phyloP scores from a whole-genome alignment of 2,329 filamentous ascomycete species.

The Sphaerulina populicola region DNA sequence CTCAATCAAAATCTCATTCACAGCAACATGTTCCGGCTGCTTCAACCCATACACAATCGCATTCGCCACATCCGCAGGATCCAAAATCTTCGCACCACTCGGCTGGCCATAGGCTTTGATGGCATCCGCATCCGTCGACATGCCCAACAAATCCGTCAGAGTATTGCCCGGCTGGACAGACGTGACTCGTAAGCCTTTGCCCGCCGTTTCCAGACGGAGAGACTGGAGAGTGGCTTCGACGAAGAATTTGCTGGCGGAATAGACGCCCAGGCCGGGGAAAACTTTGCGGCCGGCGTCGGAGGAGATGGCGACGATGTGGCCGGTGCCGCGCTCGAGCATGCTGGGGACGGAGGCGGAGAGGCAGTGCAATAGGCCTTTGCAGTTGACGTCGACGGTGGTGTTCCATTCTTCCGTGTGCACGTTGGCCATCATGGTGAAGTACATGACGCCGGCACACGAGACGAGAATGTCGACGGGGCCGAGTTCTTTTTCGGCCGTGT shows the following conservation, averaged over 20 bases:
- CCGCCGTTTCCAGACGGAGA: slow-evolving; percentile 66
- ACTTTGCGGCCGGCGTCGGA: slow-evolving; percentile 75
- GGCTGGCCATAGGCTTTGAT: slow-evolving; percentile 71
- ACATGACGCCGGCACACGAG: slow-evolving; percentile 76
- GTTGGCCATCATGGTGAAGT: slow-evolving; percentile 81
- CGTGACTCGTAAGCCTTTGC: slow-evolving; percentile 63
- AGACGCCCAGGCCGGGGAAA: slow-evolving; percentile 72
- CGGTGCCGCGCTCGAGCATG: slow-evolving; percentile 61
- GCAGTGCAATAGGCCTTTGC: slow-evolving; percentile 70
- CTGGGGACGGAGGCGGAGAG: slow-evolving; percentile 59
- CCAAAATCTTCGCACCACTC: slow-evolving; percentile 65
- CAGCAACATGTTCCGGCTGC: slow-evolving; percentile 65
- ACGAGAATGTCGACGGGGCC: slow-evolving; percentile 72
- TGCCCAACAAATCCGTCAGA: slow-evolving; percentile 61
- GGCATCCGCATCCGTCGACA: slow-evolving; percentile 69
- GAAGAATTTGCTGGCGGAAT: slow-evolving; percentile 78
- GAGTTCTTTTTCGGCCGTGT: slow-evolving; percentile 51
- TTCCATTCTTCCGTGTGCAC: slow-evolving; percentile 67
- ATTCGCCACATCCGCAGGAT: slow-evolving; percentile 62
- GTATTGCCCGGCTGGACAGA: slow-evolving; percentile 70
- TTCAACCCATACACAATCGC: slow-evolving; percentile 66
- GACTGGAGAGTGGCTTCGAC: slow-evolving; percentile 72
- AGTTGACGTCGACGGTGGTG: slow-evolving; percentile 75
- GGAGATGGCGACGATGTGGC: slow-evolving; percentile 73
- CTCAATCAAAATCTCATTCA: slow-evolving; percentile 75